Evolutionary conservation across 148 eudicot genomes (phyloP).

Genomic region (Vaccinium vitisidaea): DNA sequence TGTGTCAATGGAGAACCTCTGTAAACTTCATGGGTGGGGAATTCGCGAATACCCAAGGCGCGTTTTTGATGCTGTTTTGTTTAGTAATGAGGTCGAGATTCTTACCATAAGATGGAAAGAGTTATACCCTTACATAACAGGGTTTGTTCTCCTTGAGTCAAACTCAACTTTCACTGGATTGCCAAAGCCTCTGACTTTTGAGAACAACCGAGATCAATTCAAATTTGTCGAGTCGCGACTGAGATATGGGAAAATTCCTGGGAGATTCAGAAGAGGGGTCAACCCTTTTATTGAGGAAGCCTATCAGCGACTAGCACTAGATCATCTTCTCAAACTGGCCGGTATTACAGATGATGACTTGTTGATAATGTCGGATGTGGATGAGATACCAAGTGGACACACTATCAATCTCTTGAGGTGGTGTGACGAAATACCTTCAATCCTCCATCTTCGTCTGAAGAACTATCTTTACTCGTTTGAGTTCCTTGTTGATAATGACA

Average conservation of each 20-base stretch:
- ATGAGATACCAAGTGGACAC: conserved; percentile 49
- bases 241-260: conserved; percentile 40
- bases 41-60: conserved; percentile 46
- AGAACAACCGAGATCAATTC: conserved; percentile 27
- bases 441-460: conserved; percentile 43
- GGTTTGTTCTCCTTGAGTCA: conserved; percentile 50
- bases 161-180: conserved; percentile 48
- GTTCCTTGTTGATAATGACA: conserved; percentile 39
- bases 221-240: conserved; percentile 40
- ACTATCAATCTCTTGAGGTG: conserved; percentile 47
- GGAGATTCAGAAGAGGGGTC: conserved; percentile 36
- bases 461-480: conserved; percentile 49
- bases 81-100: conserved; percentile 46
- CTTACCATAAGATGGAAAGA: conserved; percentile 48
- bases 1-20: conserved; percentile 42
- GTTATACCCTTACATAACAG: conserved; percentile 38
- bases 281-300: conserved; percentile 52
- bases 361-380: conserved; percentile 51
- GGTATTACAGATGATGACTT: conserved; percentile 50
- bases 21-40: conserved; percentile 48
- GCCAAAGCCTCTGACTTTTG: conserved; percentile 40
- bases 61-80: conserved; percentile 49
- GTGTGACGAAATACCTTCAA: conserved; percentile 42
- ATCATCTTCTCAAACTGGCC: conserved; percentile 39
- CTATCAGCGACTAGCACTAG: conserved; percentile 45